Percentiles rank a stretch among this genome's conserved stretches.
Conservation (phyloP, 352 stramenopile genomes). For the Blastocystis sp. region DNA sequence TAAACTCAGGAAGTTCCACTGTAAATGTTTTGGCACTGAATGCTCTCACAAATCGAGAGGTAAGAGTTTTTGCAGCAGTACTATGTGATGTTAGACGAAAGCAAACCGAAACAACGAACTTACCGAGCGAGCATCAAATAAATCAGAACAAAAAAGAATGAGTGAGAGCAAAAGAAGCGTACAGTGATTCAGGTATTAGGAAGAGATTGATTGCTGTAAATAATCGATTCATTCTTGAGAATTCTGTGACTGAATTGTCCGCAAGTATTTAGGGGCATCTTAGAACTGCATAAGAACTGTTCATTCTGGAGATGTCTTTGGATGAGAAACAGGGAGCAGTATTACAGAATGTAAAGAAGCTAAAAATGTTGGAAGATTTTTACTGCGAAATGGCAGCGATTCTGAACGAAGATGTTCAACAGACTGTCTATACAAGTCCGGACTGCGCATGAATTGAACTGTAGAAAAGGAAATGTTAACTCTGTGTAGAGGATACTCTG, state of each 20-base stretch:
- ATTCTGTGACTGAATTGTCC: background rate
- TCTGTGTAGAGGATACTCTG: background rate
- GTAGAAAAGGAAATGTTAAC: background rate
- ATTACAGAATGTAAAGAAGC: background rate
- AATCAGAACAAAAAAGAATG: background rate
- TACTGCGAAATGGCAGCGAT: conserved; percentile 1
- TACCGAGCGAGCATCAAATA: conserved; percentile 43
- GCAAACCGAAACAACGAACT: background rate
- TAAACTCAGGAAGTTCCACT: conserved; percentile 58
- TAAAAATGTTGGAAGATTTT: background rate
- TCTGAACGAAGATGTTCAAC: background rate
- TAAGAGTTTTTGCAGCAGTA: conserved; percentile 17
- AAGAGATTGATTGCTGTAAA: background rate
- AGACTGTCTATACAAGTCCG: background rate
- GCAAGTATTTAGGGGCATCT: background rate
- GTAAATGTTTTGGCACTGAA: conserved; percentile 54
- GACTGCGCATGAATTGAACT: background rate
- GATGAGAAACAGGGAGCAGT: background rate
- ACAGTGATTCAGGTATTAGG: background rate
- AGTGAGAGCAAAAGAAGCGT: conserved; percentile 18
- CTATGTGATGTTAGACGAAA: background rate
- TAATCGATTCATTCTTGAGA: background rate
- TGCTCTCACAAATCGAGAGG: conserved; percentile 21
- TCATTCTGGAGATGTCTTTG: background rate
- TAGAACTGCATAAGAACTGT: background rate